These are phyloP conservation scores for Cyanidioschyzon merolae DNA, from an alignment of 23 red algal species.

Conservation along the genomic window DNA sequence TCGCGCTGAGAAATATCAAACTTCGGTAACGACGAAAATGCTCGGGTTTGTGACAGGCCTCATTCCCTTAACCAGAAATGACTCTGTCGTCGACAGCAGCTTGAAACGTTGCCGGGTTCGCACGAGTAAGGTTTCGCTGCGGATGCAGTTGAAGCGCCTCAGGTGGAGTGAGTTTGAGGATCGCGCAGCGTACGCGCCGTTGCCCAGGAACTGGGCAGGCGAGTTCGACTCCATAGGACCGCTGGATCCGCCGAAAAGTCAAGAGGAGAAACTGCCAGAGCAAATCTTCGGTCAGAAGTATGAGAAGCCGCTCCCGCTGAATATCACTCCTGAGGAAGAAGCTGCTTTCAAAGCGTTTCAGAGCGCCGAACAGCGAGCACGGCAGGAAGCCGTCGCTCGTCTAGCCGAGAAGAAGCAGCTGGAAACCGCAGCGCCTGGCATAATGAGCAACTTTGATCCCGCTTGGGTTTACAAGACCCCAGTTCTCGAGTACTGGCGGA, in stretches of 20 bases:
- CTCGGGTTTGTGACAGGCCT: neutral
- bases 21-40: too few species aligned
- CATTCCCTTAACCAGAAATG: neutral
- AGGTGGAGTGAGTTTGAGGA: slow-evolving; percentile 20
- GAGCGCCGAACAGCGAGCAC: neutral
- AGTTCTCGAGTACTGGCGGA: neutral
- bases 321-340: slow-evolving; percentile 1
- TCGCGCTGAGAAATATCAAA: too few species aligned
- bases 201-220: neutral
- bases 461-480: neutral
- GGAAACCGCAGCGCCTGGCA: neutral
- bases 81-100: neutral
- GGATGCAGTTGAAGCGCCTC: slow-evolving; percentile 17
- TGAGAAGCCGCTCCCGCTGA: slow-evolving; percentile 10
- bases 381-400: neutral
- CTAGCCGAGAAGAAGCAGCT: neutral
- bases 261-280: neutral
- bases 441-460: slow-evolving; percentile 9
- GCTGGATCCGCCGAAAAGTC: neutral
- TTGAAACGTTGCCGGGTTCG: neutral
- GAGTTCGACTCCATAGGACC: neutral
- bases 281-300: neutral
- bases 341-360: neutral
- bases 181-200: slow-evolving; percentile 2
- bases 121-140: neutral